These are phyloP conservation scores for Eimeria acervulina DNA, from an alignment of 169 alveolate genomes.

Conservation along the genomic window DNA sequence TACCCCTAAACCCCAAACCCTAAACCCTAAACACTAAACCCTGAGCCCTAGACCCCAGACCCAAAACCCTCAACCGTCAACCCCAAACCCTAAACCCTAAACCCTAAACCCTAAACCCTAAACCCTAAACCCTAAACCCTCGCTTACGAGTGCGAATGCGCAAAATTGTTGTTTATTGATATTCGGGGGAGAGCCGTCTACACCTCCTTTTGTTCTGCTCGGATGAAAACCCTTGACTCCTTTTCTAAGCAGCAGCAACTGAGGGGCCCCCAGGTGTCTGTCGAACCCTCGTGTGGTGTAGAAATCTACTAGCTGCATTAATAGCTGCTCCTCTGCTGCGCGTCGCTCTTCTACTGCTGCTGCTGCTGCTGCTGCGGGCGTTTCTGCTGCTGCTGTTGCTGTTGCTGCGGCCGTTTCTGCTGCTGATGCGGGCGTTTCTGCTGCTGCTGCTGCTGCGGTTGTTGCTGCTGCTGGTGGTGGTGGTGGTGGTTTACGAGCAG, in stretches of 20 bases:
- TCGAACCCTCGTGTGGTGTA: neutral
- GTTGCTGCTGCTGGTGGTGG: constrained; percentile 10
- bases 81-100: constrained; percentile 41
- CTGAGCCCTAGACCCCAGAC: neutral
- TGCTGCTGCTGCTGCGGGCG: constrained; percentile 2
- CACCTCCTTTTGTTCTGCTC: neutral
- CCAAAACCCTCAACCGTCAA: neutral
- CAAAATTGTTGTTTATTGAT: neutral
- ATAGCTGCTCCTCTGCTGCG: neutral
- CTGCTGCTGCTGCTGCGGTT: constrained; percentile 31
- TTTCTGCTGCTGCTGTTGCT: constrained; percentile 24
- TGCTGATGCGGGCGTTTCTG: neutral
- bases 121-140: constrained; percentile 53
- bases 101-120: constrained; percentile 47
- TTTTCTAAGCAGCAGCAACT: neutral
- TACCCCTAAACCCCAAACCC: constrained; percentile 10
- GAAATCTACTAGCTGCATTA: neutral
- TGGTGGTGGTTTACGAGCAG: neutral
- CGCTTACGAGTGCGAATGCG: neutral
- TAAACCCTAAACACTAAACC: constrained; percentile 16
- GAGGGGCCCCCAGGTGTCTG: neutral
- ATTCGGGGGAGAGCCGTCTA: neutral
- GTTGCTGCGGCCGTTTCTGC: neutral
- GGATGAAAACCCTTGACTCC: constrained; percentile 22
- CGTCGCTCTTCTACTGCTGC: neutral